A percentile compares a stretch with the other conserved stretches of the same genome.
phyloP scores from a whole-genome alignment of 2,329 filamentous ascomycete genomes.

The Tolypocladium inflatum region DNA sequence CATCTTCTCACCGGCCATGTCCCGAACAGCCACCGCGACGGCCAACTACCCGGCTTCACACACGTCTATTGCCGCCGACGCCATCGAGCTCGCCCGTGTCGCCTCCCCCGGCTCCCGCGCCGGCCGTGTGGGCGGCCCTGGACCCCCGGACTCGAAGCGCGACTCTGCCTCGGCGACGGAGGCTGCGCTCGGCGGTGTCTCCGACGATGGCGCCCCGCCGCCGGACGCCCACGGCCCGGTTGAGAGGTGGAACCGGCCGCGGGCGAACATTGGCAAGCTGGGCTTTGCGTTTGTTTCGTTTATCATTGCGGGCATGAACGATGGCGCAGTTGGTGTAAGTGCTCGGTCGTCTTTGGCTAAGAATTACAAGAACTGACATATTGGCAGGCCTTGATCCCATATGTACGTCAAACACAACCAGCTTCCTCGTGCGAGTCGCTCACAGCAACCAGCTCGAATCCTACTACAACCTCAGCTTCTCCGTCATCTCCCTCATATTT shows the following conservation, averaged over 20 bases:
- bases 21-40: not conserved
- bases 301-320: constrained; percentile 52
- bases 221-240: constrained; percentile 11
- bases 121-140: not conserved
- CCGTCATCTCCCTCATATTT: constrained; percentile 53
- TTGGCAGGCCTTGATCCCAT: constrained; percentile 22
- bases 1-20: not conserved
- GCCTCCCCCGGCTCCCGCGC: not conserved
- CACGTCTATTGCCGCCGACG: not conserved
- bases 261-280: constrained; percentile 19
- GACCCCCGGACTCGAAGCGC: no score
- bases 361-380: not conserved
- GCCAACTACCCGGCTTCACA: not conserved
- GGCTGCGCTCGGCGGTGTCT: not conserved
- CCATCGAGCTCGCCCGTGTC: not conserved
- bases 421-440: not conserved
- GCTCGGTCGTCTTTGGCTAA: not conserved
- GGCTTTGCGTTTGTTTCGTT: constrained; percentile 46
- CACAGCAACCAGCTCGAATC: constrained; percentile 38
- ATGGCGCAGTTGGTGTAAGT: constrained; percentile 49
- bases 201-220: not conserved
- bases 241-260: constrained; percentile 27
- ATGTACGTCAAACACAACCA: constrained; percentile 15
- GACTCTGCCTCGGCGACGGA: not conserved
- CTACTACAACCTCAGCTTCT: constrained; percentile 51